Percentiles rank a stretch among this genome's conserved stretches.
These are phyloP conservation scores for Porphyrellus cyaneotinctus DNA, from an alignment of 768 basidiomycete species.

Conservation along the genomic window DNA sequence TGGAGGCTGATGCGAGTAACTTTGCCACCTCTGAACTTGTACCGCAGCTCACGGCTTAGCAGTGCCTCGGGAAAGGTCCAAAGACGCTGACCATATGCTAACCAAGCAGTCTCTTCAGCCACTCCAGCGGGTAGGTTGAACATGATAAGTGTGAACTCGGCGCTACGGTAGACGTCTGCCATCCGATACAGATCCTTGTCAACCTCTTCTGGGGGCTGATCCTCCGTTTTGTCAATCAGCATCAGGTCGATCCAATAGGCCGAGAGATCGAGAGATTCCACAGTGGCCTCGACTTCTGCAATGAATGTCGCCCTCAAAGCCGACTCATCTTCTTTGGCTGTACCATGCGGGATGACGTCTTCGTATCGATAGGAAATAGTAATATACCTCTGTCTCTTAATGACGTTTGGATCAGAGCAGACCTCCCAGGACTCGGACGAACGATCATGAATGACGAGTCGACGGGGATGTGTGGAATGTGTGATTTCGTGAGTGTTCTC, in stretches of 20 bases:
- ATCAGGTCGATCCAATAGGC: slow-evolving; percentile 28
- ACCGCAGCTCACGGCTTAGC: slow-evolving; percentile 20
- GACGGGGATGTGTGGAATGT: slow-evolving; percentile 12
- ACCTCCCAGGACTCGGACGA: background rate
- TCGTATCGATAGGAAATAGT: slow-evolving; percentile 16
- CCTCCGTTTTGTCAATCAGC: too few relatives aligned
- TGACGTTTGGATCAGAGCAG: background rate
- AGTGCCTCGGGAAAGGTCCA: too few relatives aligned
- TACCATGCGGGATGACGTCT: slow-evolving; percentile 5
- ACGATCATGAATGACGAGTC: slow-evolving; percentile 14
- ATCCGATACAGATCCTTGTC: too few relatives aligned
- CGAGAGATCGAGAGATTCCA: slow-evolving; percentile 5
- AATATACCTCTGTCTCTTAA: slow-evolving; percentile 13
- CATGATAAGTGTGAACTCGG: too few relatives aligned
- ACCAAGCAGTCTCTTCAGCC: too few relatives aligned
- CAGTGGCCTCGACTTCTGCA: background rate
- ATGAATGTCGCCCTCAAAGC: background rate
- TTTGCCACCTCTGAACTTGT: slow-evolving; percentile 4
- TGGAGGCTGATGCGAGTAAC: slow-evolving; percentile 22
- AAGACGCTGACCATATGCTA: too few relatives aligned
- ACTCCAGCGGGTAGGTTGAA: too few relatives aligned
- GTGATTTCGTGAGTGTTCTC: slow-evolving; percentile 10
- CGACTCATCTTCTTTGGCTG: background rate
- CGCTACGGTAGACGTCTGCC: too few relatives aligned
- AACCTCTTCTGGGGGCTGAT: too few relatives aligned